Evolutionary conservation across 1,284 basidiomycete genomes (phyloP).

Genomic region (Abortiporus biennis): DNA sequence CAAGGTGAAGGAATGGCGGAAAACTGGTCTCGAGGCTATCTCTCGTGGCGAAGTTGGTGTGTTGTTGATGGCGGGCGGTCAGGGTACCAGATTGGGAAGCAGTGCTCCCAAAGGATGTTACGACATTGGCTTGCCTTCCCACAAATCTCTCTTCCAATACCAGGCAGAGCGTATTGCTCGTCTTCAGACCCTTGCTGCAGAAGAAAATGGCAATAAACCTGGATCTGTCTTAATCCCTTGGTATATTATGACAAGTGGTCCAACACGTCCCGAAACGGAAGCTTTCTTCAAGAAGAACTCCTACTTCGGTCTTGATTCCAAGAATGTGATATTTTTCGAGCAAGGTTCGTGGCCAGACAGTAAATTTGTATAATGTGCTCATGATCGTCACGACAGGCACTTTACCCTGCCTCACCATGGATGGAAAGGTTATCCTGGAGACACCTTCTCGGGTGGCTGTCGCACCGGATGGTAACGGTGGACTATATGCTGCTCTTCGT

Average conservation of each 20-base stretch:
- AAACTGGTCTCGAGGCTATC: constrained; percentile 77
- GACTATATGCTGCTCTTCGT: constrained; percentile 91
- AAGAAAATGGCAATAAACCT: constrained; percentile 42
- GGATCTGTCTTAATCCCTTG: constrained; percentile 76
- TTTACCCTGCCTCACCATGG: constrained; percentile 89
- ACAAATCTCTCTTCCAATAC: constrained; percentile 93
- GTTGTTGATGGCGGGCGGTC: constrained; percentile 95
- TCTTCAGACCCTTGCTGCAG: constrained; percentile 74
- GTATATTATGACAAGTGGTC: constrained; percentile 99
- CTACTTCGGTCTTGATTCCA: constrained; percentile 80
- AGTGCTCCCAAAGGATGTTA: constrained; percentile 96
- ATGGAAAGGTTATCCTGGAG: constrained; percentile 92
- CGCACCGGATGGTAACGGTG: constrained; percentile 97
- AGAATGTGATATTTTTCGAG: constrained; percentile 93
- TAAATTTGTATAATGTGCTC: constrained; percentile 1
- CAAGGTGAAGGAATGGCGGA: constrained; percentile 67
- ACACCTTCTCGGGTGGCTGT: constrained; percentile 76
- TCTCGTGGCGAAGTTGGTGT: constrained; percentile 84
- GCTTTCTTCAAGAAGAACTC: constrained; percentile 75
- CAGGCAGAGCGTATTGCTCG: constrained; percentile 93
- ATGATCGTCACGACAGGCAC: constrained; percentile 57
- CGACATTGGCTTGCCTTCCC: constrained; percentile 90
- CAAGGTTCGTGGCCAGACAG: constrained; percentile 62
- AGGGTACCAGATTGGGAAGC: constrained; percentile 93
- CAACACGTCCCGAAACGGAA: constrained; percentile 86